phyloP scores from a whole-genome alignment of 495 filamentous ascomycete species.

The Neurospora intermedia region DNA sequence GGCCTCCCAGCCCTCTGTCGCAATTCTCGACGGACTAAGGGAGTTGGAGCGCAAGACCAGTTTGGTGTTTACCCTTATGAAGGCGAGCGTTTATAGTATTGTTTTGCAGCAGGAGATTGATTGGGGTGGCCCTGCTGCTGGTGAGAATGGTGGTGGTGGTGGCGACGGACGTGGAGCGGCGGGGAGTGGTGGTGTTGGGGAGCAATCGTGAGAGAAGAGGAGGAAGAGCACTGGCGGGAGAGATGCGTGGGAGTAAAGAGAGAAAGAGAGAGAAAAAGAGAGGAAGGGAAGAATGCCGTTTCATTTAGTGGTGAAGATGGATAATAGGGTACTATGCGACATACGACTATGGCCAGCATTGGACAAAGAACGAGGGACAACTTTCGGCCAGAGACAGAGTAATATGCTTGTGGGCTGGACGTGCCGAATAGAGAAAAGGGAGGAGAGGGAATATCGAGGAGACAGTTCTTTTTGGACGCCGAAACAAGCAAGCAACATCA shows the following conservation, averaged over 20 bases:
- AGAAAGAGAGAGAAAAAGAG: too few relatives aligned
- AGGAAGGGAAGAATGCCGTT: not conserved
- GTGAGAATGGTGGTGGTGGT: not conserved
- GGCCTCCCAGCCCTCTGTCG: constrained; percentile 51
- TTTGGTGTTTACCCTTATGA: constrained; percentile 86
- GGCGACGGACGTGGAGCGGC: not conserved
- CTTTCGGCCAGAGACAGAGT: not conserved
- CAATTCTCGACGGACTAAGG: constrained; percentile 73
- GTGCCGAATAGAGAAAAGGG: not conserved
- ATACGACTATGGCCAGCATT: not conserved
- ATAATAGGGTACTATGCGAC: not conserved
- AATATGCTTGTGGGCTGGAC: not conserved
- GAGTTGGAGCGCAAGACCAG: constrained; percentile 88
- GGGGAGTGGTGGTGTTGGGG: not conserved
- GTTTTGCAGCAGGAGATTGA: constrained; percentile 93
- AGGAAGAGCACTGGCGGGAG: not conserved
- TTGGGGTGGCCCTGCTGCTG: constrained; percentile 28
- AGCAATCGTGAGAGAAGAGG: not conserved
- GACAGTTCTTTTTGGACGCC: not conserved
- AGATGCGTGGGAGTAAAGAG: not conserved
- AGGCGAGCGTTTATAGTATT: constrained; percentile 97
- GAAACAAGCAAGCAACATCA: not conserved
- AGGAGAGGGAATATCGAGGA: not conserved
- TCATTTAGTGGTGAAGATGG: not conserved
- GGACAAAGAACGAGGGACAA: not conserved